phyloP scores from a whole-genome alignment of 495 filamentous ascomycete species.

The Aspergillus nanangensis region DNA sequence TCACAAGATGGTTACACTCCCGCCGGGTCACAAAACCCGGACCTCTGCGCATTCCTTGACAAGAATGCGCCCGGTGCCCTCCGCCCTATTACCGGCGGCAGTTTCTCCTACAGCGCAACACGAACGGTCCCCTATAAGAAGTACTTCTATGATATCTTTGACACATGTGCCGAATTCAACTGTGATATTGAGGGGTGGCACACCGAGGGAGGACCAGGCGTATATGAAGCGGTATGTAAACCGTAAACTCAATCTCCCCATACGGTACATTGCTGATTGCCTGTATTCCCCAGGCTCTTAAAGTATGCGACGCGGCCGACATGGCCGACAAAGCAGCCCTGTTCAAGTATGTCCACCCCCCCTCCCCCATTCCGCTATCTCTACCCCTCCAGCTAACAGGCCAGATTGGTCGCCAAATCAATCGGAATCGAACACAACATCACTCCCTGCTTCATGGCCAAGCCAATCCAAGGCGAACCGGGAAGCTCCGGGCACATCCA shows the following conservation, averaged over 20 bases:
- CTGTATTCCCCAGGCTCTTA: conserved; percentile 46
- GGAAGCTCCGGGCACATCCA: conserved; percentile 93
- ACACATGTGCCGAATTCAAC: conserved; percentile 66
- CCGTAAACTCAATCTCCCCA: too few relatives aligned
- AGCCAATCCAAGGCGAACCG: conserved; percentile 78
- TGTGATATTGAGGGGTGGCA: conserved; percentile 90
- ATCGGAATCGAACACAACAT: conserved; percentile 76
- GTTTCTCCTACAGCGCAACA: conserved; percentile 92
- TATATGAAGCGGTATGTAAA: conserved; percentile 71
- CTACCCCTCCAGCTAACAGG: background rate
- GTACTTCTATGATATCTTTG: conserved; percentile 86
- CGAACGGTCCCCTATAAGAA: conserved; percentile 79
- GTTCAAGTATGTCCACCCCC: conserved; percentile 63
- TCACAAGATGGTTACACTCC: conserved; percentile 30
- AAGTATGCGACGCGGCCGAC: conserved; percentile 65
- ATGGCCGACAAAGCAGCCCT: conserved; percentile 83
- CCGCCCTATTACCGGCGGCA: conserved; percentile 76
- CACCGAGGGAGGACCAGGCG: conserved; percentile 85
- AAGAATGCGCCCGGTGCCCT: conserved; percentile 62
- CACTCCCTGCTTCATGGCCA: conserved; percentile 96
- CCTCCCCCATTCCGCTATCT: background rate
- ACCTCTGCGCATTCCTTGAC: conserved; percentile 63
- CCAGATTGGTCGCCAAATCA: conserved; percentile 71
- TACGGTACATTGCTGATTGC: too few relatives aligned
- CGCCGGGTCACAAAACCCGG: conserved; percentile 48